These are phyloP conservation scores for Globisporangium orthogonon DNA, from an alignment of 352 stramenopile species.

Conservation along the genomic window DNA sequence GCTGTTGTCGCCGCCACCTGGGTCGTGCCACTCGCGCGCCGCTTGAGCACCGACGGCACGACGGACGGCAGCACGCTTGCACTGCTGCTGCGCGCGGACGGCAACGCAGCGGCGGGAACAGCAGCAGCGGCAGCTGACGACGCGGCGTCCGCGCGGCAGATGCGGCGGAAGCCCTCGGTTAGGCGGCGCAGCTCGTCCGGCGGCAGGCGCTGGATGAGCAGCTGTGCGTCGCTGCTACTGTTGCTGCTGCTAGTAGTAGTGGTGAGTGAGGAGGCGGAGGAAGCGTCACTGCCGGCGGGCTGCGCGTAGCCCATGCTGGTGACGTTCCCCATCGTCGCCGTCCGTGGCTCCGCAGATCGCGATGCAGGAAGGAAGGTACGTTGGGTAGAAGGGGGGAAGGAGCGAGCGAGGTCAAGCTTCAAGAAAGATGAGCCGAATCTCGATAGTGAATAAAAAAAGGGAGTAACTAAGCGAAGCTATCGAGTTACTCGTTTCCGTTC, in stretches of 20 bases:
- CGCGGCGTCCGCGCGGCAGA: constrained; percentile 43
- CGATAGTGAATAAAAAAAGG: too few species aligned
- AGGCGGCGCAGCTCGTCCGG: constrained; percentile 56
- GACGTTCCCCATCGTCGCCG: constrained; percentile 54
- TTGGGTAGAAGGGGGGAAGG: too few species aligned
- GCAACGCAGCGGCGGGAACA: constrained; percentile 6
- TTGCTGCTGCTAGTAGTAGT: constrained; percentile 8
- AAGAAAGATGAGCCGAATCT: too few species aligned
- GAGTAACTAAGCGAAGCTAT: too few species aligned
- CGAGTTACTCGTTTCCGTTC: too few species aligned
- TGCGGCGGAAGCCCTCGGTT: constrained; percentile 63
- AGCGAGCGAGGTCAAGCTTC: too few species aligned
- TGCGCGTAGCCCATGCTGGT: constrained; percentile 41
- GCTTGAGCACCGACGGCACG: constrained; percentile 1
- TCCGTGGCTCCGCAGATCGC: too few species aligned
- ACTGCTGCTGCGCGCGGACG: constrained; percentile 15
- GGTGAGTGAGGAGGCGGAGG: constrained; percentile 3
- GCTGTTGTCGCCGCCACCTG: constrained; percentile 1
- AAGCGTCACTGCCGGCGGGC: constrained; percentile 9
- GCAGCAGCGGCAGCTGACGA: constrained; percentile 6
- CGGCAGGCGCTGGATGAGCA: constrained; percentile 57
- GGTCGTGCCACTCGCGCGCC: constrained; percentile 1
- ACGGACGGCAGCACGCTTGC: not conserved
- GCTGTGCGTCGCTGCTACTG: not conserved
- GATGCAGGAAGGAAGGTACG: too few species aligned